Evolutionary conservation across 2,329 filamentous ascomycete species (phyloP).

Genomic region (Byssoonygena ceratinophila): DNA sequence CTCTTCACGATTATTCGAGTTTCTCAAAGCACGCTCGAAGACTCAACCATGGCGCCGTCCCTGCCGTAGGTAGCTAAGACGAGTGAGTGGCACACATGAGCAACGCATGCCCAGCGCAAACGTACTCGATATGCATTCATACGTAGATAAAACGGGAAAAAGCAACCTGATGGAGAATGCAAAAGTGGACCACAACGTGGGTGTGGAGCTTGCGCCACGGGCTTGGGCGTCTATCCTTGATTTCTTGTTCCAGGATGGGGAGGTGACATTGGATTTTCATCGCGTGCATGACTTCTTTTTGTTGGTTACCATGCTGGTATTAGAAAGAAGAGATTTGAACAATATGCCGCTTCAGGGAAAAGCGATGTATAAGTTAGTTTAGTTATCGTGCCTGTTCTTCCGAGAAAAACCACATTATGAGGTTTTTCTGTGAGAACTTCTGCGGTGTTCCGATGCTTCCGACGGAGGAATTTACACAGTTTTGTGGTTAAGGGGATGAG

Average conservation of each 20-base stretch:
- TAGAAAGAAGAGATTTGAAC: neutral
- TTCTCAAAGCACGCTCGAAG: too few relatives aligned
- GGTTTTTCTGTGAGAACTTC: too few relatives aligned
- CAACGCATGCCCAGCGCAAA: neutral
- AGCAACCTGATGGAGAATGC: neutral
- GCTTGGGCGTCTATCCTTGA: neutral
- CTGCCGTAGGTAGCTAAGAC: too few relatives aligned
- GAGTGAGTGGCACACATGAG: too few relatives aligned
- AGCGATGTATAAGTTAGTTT: neutral
- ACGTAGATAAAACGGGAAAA: neutral
- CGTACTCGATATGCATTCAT: neutral
- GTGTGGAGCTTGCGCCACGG: neutral
- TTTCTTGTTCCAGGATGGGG: neutral
- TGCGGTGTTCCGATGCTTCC: neutral
- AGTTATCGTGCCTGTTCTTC: neutral
- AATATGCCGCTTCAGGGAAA: too few relatives aligned
- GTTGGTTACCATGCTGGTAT: neutral
- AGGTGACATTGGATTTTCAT: neutral
- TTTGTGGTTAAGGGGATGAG: neutral
- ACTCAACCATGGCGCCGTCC: too few relatives aligned
- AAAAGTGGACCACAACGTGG: slow-evolving; percentile 3
- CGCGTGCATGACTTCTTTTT: neutral
- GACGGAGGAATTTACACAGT: neutral
- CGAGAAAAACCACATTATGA: neutral
- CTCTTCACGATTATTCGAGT: too few relatives aligned